phyloP scores from a whole-genome alignment of 2,329 filamentous ascomycete genomes.

The Paraconiothyrium sp. region DNA sequence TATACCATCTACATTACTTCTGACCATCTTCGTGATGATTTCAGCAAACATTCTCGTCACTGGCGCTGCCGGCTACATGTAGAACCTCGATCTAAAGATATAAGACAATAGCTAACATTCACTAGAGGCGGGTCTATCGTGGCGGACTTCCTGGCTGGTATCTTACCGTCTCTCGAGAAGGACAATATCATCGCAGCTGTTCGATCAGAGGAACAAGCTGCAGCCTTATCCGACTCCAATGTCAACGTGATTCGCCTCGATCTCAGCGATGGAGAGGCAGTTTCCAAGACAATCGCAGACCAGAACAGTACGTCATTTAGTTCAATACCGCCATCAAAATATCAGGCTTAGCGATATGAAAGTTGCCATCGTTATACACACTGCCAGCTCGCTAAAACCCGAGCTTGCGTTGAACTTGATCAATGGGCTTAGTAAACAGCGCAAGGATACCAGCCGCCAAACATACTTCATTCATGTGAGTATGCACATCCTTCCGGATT shows the following conservation, averaged over 20 bases:
- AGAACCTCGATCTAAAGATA: not conserved
- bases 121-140: constrained; percentile 15
- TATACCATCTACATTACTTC: not conserved
- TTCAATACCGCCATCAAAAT: not conserved
- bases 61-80: constrained; percentile 16
- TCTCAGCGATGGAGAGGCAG: not conserved
- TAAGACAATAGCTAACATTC: not conserved
- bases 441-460: not conserved
- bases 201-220: constrained; percentile 7
- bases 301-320: not conserved
- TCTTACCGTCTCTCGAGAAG: not conserved
- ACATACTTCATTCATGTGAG: constrained; percentile 4
- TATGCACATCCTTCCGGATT: not conserved
- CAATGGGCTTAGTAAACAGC: constrained; percentile 1
- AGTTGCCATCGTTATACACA: constrained; percentile 5
- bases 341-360: not conserved
- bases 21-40: not conserved
- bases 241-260: constrained; percentile 6
- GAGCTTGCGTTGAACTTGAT: not conserved
- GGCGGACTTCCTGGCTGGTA: constrained; percentile 5
- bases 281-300: not conserved
- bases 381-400: not conserved
- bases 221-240: not conserved
- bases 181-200: not conserved
- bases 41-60: constrained; percentile 8